Evolutionary conservation across 2,329 filamentous ascomycete species (phyloP).

Genomic region (Aspergillus transmontanensis): DNA sequence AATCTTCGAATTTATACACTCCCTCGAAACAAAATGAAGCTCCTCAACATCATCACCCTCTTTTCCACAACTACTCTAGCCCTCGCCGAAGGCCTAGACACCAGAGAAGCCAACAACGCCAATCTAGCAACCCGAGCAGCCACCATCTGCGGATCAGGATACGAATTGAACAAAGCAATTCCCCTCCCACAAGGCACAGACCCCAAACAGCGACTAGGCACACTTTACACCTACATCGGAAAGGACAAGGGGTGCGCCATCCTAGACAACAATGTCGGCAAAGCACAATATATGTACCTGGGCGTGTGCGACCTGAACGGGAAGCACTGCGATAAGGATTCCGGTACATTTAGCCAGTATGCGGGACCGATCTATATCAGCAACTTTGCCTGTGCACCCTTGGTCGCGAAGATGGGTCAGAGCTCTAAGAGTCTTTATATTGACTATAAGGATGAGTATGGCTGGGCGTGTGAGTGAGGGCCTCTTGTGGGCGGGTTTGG

Average conservation of each 20-base stretch:
- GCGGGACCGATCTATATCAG: conserved; percentile 9
- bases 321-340: conserved; percentile 1
- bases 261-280: conserved; percentile 12
- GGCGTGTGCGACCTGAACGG: background rate
- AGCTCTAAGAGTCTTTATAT: conserved; percentile 1
- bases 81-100: background rate
- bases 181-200: conserved; percentile 10
- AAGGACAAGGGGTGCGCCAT: conserved; percentile 6
- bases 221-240: conserved; percentile 6
- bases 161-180: conserved; percentile 3
- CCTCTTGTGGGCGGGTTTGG: background rate
- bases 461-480: background rate
- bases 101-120: background rate
- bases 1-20: background rate
- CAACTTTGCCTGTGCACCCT: conserved; percentile 5
- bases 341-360: conserved; percentile 9
- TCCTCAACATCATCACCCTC: background rate
- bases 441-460: background rate
- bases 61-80: conserved; percentile 1
- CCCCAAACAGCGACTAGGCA: conserved; percentile 2
- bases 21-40: background rate
- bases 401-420: conserved; percentile 9
- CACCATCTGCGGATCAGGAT: conserved; percentile 11
- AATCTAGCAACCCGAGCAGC: conserved; percentile 4
- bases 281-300: conserved; percentile 9